phyloP scores from a whole-genome alignment of 345 rosid genomes.

The Melaleuca alternifolia region DNA sequence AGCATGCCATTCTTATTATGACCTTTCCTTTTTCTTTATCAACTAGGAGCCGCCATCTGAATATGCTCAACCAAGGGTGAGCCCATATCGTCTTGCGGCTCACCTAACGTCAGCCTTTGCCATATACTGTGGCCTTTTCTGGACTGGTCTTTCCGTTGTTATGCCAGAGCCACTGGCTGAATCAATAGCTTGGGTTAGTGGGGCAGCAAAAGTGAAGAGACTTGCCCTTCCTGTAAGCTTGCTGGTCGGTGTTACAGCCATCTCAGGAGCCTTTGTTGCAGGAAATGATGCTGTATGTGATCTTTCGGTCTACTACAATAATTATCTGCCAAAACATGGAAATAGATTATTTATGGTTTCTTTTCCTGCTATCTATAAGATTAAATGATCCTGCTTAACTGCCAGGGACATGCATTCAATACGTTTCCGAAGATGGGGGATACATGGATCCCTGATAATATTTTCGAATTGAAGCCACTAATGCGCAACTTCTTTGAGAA shows the following conservation, averaged over 20 bases:
- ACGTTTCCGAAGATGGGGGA: constrained; percentile 96
- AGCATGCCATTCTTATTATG: neutral
- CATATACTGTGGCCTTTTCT: constrained; percentile 80
- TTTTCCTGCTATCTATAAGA: neutral
- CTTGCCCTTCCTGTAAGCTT: constrained; percentile 74
- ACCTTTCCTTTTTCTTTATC: constrained; percentile 3
- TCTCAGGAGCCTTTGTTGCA: constrained; percentile 95
- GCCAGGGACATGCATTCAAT: constrained; percentile 77
- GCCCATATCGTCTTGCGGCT: constrained; percentile 92
- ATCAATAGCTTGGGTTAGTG: constrained; percentile 68
- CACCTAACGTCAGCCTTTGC: constrained; percentile 93
- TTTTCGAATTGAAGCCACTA: constrained; percentile 73
- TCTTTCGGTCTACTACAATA: neutral
- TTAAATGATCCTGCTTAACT: neutral
- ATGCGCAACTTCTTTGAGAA: constrained; percentile 90
- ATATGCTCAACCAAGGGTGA: constrained; percentile 78
- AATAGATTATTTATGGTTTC: neutral
- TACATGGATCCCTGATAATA: constrained; percentile 74
- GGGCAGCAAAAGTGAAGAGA: constrained; percentile 81
- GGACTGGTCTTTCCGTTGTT: constrained; percentile 89
- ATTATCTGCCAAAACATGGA: neutral
- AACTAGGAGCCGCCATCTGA: constrained; percentile 83
- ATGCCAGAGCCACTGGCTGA: constrained; percentile 97
- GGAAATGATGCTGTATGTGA: constrained; percentile 89
- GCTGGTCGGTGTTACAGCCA: constrained; percentile 73